Base-by-base conservation (phyloP, 176 grass and related monocot species). In the Miscanthus lutarioriparius region DNA sequence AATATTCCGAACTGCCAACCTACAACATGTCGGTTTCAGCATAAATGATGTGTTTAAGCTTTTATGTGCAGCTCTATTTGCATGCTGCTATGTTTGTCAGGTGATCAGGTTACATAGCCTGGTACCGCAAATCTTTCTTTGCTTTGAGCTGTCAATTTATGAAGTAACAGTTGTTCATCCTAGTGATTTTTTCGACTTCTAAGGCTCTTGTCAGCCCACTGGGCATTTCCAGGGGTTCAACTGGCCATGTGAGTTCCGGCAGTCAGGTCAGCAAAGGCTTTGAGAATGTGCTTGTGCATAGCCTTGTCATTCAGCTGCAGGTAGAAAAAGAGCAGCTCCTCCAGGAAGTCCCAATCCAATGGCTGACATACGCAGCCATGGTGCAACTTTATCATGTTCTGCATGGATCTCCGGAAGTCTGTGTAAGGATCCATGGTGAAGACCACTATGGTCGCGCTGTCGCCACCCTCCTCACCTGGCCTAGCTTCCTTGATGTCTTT, bases 281-380 rank as follows among this genome's bases (percentile, higher is more conserved):
- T 89, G 23, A 95, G 87, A 69, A 98, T 88, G 82, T 95, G 67
- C 91, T 82, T 95, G 80, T 92, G 93, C 73, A 94, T 87, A 13
- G 37, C 80, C 74, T 74, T 84, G 64, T 98, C 91, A 26, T 98
- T 98, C n/a, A 98, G 88, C 48, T 94, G 85, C 59, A 95, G 74
- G 77, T 95, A 98, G 68, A 86, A 91, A 8, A 95, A 85, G 58
- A 98, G 91, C 2, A 95, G 76, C 48, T 92, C 96, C 77, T 91
- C 89, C 71, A 98, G 77, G 78, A 95, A 98, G 73, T 98, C 89
- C 96, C 96, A 98, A 69, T 98, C 96, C 89, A 94, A 63, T 6
- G 85, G 66, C 83, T 56, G 77, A 17, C 59, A 76, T 2, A 36
- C 7, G 14, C 64, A 58, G 1, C 51, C 80, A 28, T 91, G 89